Percentiles rank a stretch among this genome's conserved stretches.
phyloP scores from a whole-genome alignment of 2,329 filamentous ascomycete genomes.

The Leptodontidium sp. region DNA sequence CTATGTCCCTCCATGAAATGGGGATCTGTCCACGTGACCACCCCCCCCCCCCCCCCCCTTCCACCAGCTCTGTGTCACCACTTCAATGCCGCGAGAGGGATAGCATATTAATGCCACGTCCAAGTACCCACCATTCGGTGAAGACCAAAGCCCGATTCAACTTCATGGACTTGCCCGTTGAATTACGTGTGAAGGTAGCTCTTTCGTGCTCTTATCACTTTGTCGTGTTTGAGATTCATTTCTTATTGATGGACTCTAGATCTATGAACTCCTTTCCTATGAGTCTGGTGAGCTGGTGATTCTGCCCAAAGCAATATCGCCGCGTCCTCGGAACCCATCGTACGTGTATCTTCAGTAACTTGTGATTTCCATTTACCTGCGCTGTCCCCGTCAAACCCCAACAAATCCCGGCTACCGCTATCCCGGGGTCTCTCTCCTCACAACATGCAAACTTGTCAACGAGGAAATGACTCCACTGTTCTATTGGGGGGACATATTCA shows the following conservation, averaged over 20 bases:
- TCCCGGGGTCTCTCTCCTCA: slow-evolving; percentile 44
- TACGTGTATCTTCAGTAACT: not conserved
- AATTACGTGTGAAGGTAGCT: slow-evolving; percentile 46
- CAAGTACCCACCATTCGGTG: slow-evolving; percentile 25
- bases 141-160: slow-evolving; percentile 33
- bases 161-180: slow-evolving; percentile 44
- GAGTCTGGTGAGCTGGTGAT: slow-evolving; percentile 27
- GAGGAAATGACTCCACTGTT: slow-evolving; percentile 45
- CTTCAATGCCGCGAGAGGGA: not conserved
- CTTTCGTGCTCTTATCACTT: not conserved
- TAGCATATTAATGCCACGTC: slow-evolving; percentile 12
- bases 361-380: not conserved
- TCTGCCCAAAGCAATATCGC: slow-evolving; percentile 7
- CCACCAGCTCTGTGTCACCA: not conserved
- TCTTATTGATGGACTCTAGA: slow-evolving; percentile 17
- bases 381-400: not conserved
- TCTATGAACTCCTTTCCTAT: slow-evolving; percentile 39
- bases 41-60: not conserved
- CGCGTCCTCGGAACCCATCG: not conserved
- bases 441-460: slow-evolving; percentile 46
- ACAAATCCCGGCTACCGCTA: slow-evolving; percentile 7
- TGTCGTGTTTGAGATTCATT: not conserved
- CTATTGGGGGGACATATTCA: slow-evolving; percentile 45
- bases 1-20: not conserved
- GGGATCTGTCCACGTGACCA: not conserved